Percentiles rank a stretch among this genome's conserved stretches.
Conservation (phyloP, 2,329 filamentous ascomycete species). For the Monosporascus sp. region DNA sequence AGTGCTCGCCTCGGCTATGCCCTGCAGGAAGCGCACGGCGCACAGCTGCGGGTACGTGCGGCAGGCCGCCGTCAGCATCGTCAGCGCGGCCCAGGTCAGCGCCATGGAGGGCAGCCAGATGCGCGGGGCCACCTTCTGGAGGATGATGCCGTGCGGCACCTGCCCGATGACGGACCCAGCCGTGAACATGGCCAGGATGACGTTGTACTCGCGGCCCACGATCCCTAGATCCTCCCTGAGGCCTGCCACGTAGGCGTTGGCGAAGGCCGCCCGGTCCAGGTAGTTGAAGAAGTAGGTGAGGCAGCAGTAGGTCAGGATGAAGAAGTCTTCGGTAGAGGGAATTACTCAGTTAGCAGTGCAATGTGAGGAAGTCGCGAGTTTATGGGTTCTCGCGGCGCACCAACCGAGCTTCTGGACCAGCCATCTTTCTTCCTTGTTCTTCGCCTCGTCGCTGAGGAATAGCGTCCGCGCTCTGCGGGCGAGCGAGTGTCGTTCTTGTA, state of each 20-base stretch:
- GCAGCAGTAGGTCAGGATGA: conserved; percentile 13
- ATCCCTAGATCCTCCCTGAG: conserved; percentile 24
- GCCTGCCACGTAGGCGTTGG: conserved; percentile 26
- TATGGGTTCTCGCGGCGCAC: too few species aligned
- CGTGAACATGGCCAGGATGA: conserved; percentile 11
- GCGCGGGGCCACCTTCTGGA: conserved; percentile 13
- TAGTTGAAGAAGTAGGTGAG: conserved; percentile 15
- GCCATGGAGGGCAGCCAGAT: conserved; percentile 9
- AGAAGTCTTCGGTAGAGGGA: conserved; percentile 1
- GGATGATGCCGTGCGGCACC: conserved; percentile 10
- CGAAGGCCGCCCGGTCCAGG: conserved; percentile 18
- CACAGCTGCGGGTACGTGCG: conserved; percentile 19
- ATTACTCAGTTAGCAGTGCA: too few species aligned
- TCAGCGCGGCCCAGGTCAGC: too few species aligned
- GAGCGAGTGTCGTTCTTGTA: conserved; percentile 41
- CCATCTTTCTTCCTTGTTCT: too few species aligned
- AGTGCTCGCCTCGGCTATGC: background rate
- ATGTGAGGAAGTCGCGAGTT: too few species aligned
- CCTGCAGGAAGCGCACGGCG: conserved; percentile 17
- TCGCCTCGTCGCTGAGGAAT: too few species aligned
- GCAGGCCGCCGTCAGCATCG: conserved; percentile 1
- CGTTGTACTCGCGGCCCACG: conserved; percentile 22
- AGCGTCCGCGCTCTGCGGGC: conserved; percentile 9
- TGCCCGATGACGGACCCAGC: conserved; percentile 13
- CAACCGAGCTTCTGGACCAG: too few species aligned